These are phyloP conservation scores for Colletotrichum karsti DNA, from an alignment of 2,329 filamentous ascomycete genomes.

Conservation along the genomic window DNA sequence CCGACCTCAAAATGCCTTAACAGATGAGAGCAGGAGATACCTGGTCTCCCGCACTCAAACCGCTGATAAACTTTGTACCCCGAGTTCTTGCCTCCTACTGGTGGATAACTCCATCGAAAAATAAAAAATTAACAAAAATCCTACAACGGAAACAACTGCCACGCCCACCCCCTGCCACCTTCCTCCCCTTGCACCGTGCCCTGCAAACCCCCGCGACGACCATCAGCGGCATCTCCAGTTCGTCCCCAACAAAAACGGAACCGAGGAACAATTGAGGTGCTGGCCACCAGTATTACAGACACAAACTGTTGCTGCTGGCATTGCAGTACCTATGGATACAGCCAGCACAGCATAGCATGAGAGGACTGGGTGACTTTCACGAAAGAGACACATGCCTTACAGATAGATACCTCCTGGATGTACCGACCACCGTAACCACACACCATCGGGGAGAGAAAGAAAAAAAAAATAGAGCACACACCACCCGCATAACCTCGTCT, in stretches of 20 bases:
- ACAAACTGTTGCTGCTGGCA: too few relatives aligned
- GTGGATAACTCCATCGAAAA: conserved; percentile 18
- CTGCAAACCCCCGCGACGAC: conserved; percentile 21
- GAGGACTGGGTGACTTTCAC: too few relatives aligned
- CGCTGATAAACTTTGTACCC: not conserved
- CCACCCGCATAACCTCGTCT: not conserved
- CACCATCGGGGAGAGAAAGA: not conserved
- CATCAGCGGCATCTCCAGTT: conserved; percentile 24
- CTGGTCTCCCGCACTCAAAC: not conserved
- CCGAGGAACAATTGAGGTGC: not conserved
- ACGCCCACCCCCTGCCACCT: conserved; percentile 13
- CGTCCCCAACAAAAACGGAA: conserved; percentile 29
- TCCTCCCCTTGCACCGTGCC: conserved; percentile 23
- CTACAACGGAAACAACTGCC: not conserved
- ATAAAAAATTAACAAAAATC: conserved; percentile 15
- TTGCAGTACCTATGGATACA: too few relatives aligned
- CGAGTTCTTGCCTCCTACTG: conserved; percentile 5
- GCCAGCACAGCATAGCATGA: too few relatives aligned
- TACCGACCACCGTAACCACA: too few relatives aligned
- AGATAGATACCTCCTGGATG: not conserved
- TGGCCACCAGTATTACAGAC: too few relatives aligned
- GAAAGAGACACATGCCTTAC: too few relatives aligned
- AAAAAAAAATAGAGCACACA: not conserved
- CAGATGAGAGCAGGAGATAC: not conserved
- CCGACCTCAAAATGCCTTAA: too few relatives aligned